phyloP scores from a whole-genome alignment of 129 eudicot genomes.

The Helianthus tuberosus region DNA sequence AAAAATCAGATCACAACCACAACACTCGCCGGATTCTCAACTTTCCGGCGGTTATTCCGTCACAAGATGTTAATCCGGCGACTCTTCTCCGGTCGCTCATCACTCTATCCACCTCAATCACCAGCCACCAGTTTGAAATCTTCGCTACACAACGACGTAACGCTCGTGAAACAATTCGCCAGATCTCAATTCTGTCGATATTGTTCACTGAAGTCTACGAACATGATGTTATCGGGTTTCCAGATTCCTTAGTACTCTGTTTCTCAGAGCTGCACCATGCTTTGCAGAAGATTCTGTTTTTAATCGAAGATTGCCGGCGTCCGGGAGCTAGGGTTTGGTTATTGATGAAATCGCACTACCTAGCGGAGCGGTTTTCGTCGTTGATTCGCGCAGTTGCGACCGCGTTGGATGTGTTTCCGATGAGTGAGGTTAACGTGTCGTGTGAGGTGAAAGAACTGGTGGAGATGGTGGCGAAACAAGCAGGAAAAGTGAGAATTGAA shows the following conservation, averaged over 20 bases:
- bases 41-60: slow-evolving; percentile 83
- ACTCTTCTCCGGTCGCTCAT: slow-evolving; percentile 69
- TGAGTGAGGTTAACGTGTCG: slow-evolving; percentile 37
- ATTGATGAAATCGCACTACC: slow-evolving; percentile 58
- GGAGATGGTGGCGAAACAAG: slow-evolving; percentile 64
- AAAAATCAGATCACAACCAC: slow-evolving; percentile 21
- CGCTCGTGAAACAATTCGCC: slow-evolving; percentile 64
- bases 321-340: slow-evolving; percentile 51
- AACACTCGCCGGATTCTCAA: slow-evolving; percentile 77
- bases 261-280: slow-evolving; percentile 73
- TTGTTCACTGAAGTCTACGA: slow-evolving; percentile 60
- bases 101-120: slow-evolving; percentile 46
- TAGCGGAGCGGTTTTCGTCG: slow-evolving; percentile 51
- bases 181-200: slow-evolving; percentile 45
- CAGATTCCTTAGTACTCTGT: slow-evolving; percentile 46
- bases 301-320: slow-evolving; percentile 65
- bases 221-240: not conserved
- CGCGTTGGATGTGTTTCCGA: slow-evolving; percentile 70
- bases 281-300: slow-evolving; percentile 54
- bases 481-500: slow-evolving; percentile 50
- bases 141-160: slow-evolving; percentile 53
- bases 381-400: slow-evolving; percentile 51
- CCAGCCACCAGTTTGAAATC: slow-evolving; percentile 28
- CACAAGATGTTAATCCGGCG: slow-evolving; percentile 57
- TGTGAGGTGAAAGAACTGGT: slow-evolving; percentile 60